Evolutionary conservation across 2,329 filamentous ascomycete species (phyloP), one percentile per base, ranked within the genome.

Genomic region (Teratosphaeria destructans): DNA sequence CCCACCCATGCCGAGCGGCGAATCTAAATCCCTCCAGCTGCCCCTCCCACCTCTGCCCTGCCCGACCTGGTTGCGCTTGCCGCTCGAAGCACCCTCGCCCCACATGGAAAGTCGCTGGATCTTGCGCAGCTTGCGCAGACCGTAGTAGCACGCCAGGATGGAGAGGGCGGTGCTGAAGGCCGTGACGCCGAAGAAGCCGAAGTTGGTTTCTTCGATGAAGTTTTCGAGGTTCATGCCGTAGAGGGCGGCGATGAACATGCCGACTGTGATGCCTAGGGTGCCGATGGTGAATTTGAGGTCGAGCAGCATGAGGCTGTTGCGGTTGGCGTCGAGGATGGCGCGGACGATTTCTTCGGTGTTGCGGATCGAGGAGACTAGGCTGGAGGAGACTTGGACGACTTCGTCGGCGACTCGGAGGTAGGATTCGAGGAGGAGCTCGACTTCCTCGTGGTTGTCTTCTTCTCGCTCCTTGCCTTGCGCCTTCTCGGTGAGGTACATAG

Each of bases 161-260:
- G 89, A 90, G 72, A 92, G 85, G 59, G 86, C 68, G 59, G 87
- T 81, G 60, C 89, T 95, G 62, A 83, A 78, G 19, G 78, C 79
- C 2, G 87, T 90, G 61, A 99, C 86, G 58, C 83, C 83, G 54
- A 81, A 81, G 73, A 99, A 97, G 11, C 93, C 94, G 74, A 90
- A 83, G 74, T 90, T 84, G 1, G 89, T 92, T 72, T 97, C 93
- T 77, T 99, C 94, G 68, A 97, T 90, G 74, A 96, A 97, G 76
- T 97, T 97, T 72, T 96, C 95, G 64, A 99, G 79, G 77, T 99
- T 99, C 92, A 97, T 97, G 67, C 94, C 94, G 80, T 97, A 99
- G n/a, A 99, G 85, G n/a, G 92, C 92, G 8, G 94, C 95, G 68
- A 96, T 82, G 71, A 97, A 95, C 56, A 94, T 96, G 59, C 94